Evolutionary conservation across 495 filamentous ascomycete species (phyloP).

Genomic region (Mycothermus thermophilus): DNA sequence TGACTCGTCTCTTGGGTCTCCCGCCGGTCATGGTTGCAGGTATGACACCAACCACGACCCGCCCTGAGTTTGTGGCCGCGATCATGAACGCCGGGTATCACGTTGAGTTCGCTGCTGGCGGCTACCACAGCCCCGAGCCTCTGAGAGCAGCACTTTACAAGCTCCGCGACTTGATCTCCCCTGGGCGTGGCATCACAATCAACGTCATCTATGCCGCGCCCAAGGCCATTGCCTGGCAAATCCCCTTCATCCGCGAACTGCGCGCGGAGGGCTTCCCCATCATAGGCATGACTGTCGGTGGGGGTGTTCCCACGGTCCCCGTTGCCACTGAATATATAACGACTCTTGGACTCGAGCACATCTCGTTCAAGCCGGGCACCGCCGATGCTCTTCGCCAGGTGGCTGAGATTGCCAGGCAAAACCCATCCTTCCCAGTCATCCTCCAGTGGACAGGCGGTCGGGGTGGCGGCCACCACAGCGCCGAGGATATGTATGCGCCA

Average conservation of each 20-base stretch:
- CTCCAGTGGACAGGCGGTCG: constrained; percentile 89
- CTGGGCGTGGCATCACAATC: constrained; percentile 81
- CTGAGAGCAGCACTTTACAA: constrained; percentile 80
- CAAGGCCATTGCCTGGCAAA: constrained; percentile 92
- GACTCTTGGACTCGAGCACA: constrained; percentile 81
- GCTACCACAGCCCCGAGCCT: constrained; percentile 79
- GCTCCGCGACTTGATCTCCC: constrained; percentile 73
- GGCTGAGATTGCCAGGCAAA: constrained; percentile 80
- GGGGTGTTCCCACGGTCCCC: constrained; percentile 82
- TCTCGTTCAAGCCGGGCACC: constrained; percentile 86
- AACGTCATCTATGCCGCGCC: constrained; percentile 97
- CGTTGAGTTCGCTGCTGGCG: constrained; percentile 79
- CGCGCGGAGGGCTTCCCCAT: constrained; percentile 80
- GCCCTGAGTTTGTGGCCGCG: constrained; percentile 85
- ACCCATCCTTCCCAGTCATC: constrained; percentile 70
- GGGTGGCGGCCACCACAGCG: constrained; percentile 86
- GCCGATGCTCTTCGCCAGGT: constrained; percentile 74
- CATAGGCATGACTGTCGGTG: constrained; percentile 85
- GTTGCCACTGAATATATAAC: constrained; percentile 86
- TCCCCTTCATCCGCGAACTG: constrained; percentile 71
- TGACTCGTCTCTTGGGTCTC: constrained; percentile 78
- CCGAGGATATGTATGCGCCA: constrained; percentile 84
- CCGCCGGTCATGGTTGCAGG: constrained; percentile 92
- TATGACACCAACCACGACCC: constrained; percentile 88
- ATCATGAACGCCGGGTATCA: constrained; percentile 91